Evolutionary conservation across 2,329 filamentous ascomycete genomes (phyloP), one percentile per base, ranked within the genome.

Genomic region (Sclerotiophoma versabilis): DNA sequence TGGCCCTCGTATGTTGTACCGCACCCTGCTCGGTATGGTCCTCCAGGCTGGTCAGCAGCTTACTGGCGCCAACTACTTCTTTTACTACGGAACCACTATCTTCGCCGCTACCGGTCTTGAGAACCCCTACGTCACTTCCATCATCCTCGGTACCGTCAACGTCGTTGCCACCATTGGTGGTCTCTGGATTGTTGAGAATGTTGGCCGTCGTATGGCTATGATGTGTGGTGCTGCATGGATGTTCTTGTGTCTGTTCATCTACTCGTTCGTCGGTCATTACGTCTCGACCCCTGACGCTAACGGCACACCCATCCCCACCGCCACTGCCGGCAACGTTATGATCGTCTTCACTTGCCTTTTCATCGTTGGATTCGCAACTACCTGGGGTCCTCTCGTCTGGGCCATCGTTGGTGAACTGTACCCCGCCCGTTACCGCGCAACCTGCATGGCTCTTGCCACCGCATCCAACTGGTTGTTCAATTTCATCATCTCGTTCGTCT

Each of bases 361-460:
- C 70, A 87, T 88, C 62, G 79, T 86, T 0, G 84, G 81, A 0
- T 90, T 87, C 59, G 87, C 87, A 2, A 87, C 84, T 0, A 89
- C 87, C 4, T 90, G 87, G 87, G 87, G 87, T 26, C 87, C 87
- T 1, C 81, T 87, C 39, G 86, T 89, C 52, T 92, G 89, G 89
- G 85, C 89, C 48, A 80, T 88, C 41, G 84, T 87, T 46, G 83
- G 84, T 7, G 85, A 88, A 68, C 79, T 90, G 39, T 90, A 87
- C 72, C 86, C 83, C 0, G 85, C 84, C n/a, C 80, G 85, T 26
- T 79, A 79, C 68, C 74, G 78, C 25, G 77, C 76, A 3, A 75
- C 64, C 26, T 76, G 73, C 68, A 80, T 80, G 76, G 77, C 72
- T 17, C 64, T 80, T 4, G 77, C 56, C 1, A 79, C 76, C 0